Conservation (phyloP, 129 eudicot species). For the Flaveria brownii region DNA sequence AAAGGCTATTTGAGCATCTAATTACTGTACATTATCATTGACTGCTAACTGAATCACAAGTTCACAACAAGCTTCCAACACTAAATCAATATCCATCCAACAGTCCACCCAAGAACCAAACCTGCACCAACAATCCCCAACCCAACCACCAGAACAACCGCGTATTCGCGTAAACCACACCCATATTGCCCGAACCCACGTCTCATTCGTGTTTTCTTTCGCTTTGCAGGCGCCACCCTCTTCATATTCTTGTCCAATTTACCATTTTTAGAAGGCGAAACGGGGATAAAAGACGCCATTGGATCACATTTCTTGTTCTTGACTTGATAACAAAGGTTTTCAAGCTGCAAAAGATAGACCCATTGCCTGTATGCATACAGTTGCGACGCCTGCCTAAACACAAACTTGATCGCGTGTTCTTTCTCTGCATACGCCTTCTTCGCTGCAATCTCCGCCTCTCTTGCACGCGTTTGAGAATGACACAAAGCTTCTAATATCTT, state of each 20-base stretch:
- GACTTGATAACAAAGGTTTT: slow-evolving; percentile 55
- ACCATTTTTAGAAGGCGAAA: slow-evolving; percentile 29
- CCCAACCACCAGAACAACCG: slow-evolving; percentile 67
- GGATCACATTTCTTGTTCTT: slow-evolving; percentile 31
- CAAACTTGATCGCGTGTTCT: slow-evolving; percentile 61
- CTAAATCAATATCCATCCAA: slow-evolving; percentile 72
- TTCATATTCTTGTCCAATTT: slow-evolving; percentile 39
- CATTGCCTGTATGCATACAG: slow-evolving; percentile 80
- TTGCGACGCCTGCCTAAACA: slow-evolving; percentile 71
- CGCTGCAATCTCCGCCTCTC: slow-evolving; percentile 83
- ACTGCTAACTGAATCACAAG: background rate
- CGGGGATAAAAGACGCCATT: background rate
- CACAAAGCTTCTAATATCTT: slow-evolving; percentile 74
- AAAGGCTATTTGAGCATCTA: background rate
- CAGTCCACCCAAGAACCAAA: slow-evolving; percentile 84
- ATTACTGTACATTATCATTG: background rate
- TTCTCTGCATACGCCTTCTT: slow-evolving; percentile 72
- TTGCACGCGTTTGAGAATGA: slow-evolving; percentile 93
- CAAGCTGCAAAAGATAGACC: slow-evolving; percentile 70
- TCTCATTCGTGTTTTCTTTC: slow-evolving; percentile 35
- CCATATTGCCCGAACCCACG: slow-evolving; percentile 24
- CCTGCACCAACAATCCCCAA: slow-evolving; percentile 90
- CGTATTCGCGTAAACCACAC: slow-evolving; percentile 42
- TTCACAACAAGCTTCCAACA: background rate
- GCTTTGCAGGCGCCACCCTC: slow-evolving; percentile 32